phyloP scores from a whole-genome alignment of 2,329 filamentous ascomycete genomes.

The Apiospora marii region DNA sequence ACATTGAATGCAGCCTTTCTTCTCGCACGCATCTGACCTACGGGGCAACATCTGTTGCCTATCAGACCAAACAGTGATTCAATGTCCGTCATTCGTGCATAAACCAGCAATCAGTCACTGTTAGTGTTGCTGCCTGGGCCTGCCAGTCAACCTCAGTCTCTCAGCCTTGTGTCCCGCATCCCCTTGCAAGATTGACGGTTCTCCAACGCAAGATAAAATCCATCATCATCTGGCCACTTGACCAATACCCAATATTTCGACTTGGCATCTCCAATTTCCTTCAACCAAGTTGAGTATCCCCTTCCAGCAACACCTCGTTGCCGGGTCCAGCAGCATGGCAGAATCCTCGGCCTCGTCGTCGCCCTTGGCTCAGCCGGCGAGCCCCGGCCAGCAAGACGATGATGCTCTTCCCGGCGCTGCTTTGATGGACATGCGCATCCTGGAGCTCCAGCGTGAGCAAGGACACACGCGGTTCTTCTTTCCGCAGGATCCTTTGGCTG shows the following conservation, averaged over 20 bases:
- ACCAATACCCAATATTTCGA: not conserved
- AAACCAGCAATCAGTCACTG: not conserved
- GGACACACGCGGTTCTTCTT: not conserved
- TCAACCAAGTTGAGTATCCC: not conserved
- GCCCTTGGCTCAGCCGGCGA: not conserved
- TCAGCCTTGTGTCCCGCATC: not conserved
- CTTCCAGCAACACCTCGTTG: not conserved
- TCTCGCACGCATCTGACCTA: not conserved
- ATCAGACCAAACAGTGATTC: not conserved
- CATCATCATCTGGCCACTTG: not conserved
- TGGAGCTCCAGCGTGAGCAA: slow-evolving; percentile 10
- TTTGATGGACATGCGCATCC: not conserved
- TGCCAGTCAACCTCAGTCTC: not conserved
- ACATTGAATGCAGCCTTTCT: not conserved
- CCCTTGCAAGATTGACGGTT: not conserved
- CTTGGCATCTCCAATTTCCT: not conserved
- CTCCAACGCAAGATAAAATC: not conserved
- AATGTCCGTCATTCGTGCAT: not conserved
- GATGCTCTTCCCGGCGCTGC: not conserved
- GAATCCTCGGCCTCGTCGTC: not conserved
- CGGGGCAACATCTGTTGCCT: not conserved
- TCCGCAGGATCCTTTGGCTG: slow-evolving; percentile 20
- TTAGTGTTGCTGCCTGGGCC: not conserved
- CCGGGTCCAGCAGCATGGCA: not conserved
- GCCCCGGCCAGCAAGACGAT: not conserved